These are phyloP conservation scores for Sideroxylon spinosum DNA, from an alignment of 179 eudicot genomes.

Conservation along the genomic window DNA sequence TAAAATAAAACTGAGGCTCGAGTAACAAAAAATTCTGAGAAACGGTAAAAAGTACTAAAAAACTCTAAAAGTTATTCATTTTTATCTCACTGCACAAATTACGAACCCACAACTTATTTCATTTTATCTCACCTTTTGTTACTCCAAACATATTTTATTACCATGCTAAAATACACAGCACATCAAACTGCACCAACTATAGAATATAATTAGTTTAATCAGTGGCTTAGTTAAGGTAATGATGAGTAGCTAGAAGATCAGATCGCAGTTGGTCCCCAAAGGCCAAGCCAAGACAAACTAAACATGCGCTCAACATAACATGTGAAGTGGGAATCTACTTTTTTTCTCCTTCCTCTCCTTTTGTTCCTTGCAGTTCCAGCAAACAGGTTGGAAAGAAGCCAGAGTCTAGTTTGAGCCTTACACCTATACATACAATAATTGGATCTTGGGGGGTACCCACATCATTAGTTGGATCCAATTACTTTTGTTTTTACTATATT, in stretches of 20 bases:
- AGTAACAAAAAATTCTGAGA: too few relatives aligned
- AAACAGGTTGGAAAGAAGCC: constrained; percentile 3
- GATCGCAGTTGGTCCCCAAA: constrained; percentile 20
- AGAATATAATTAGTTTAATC: neutral
- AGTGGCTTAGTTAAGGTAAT: constrained; percentile 6
- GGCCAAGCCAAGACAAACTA: constrained; percentile 26
- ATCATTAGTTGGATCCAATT: constrained; percentile 24
- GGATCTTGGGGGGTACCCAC: constrained; percentile 10
- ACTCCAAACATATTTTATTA: too few relatives aligned
- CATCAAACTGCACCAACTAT: too few relatives aligned
- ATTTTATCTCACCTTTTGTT: too few relatives aligned
- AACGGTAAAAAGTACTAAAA: too few relatives aligned
- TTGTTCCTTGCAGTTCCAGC: constrained; percentile 34
- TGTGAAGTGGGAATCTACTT: constrained; percentile 39
- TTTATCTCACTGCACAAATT: too few relatives aligned
- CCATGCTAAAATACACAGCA: too few relatives aligned
- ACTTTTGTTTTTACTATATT: constrained; percentile 12
- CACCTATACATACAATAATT: constrained; percentile 1
- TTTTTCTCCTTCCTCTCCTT: constrained; percentile 17
- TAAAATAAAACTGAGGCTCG: too few relatives aligned
- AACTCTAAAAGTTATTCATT: too few relatives aligned
- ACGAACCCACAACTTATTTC: too few relatives aligned
- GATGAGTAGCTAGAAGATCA: constrained; percentile 16
- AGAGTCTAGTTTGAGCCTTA: constrained; percentile 2
- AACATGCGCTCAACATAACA: constrained; percentile 26